phyloP scores from a whole-genome alignment of 805 yeast genomes.

The Candida sphagnicola region DNA sequence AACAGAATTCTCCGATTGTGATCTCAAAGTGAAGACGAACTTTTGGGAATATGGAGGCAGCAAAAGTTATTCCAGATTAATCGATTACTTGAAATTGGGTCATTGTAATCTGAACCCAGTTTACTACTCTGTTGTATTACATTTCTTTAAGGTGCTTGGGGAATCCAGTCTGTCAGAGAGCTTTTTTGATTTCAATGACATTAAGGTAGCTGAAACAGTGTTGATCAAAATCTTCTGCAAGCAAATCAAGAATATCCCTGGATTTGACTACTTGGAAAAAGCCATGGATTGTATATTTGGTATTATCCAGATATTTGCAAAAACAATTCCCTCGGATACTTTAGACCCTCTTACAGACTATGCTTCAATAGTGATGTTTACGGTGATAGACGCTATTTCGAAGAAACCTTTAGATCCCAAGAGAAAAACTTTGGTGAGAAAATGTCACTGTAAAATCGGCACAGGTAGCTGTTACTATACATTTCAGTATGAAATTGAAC shows the following conservation, averaged over 20 bases:
- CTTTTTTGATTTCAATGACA: constrained; percentile 5
- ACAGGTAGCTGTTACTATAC: constrained; percentile 2
- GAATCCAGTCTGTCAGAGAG: neutral
- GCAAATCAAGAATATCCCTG: constrained; percentile 12
- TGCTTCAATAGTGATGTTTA: neutral
- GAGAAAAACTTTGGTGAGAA: too few relatives aligned
- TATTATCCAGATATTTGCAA: constrained; percentile 8
- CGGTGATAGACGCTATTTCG: constrained; percentile 2
- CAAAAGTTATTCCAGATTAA: constrained; percentile 37
- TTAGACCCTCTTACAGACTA: too few relatives aligned
- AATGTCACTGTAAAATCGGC: too few relatives aligned
- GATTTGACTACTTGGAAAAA: constrained; percentile 14
- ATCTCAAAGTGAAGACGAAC: constrained; percentile 36
- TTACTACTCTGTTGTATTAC: constrained; percentile 36
- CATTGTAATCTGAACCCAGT: constrained; percentile 49
- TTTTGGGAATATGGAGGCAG: constrained; percentile 52
- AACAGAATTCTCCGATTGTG: constrained; percentile 22
- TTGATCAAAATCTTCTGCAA: constrained; percentile 12
- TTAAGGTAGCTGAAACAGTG: constrained; percentile 5
- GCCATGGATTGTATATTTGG: constrained; percentile 17
- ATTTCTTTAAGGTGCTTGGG: constrained; percentile 18
- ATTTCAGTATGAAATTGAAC: neutral
- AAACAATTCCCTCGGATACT: neutral
- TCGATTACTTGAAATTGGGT: constrained; percentile 48
- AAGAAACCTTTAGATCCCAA: neutral